Conservation (phyloP, 2,329 filamentous ascomycete genomes). For the Fusarium udum region DNA sequence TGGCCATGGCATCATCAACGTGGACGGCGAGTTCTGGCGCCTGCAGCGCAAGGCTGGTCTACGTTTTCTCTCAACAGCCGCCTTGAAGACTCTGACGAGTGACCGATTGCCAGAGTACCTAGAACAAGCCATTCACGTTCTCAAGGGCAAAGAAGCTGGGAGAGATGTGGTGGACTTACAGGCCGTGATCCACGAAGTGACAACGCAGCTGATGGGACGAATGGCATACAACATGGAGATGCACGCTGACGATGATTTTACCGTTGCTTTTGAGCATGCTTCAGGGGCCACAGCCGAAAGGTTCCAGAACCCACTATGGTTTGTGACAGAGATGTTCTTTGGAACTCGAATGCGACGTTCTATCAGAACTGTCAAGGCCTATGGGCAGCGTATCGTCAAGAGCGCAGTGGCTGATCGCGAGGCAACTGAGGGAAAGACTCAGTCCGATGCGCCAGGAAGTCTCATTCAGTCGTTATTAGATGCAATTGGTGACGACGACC, state of each 20-base stretch:
- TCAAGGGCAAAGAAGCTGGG: slow-evolving; percentile 47
- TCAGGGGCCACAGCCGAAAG: slow-evolving; percentile 68
- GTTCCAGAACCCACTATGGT: slow-evolving; percentile 74
- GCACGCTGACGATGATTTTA: slow-evolving; percentile 68
- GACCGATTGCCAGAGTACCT: slow-evolving; percentile 66
- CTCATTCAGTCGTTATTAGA: slow-evolving; percentile 70
- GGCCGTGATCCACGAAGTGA: slow-evolving; percentile 69
- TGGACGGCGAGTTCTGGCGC: slow-evolving; percentile 71
- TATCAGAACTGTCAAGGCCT: slow-evolving; percentile 60
- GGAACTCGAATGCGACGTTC: slow-evolving; percentile 58
- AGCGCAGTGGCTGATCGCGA: slow-evolving; percentile 57
- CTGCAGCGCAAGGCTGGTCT: slow-evolving; percentile 70
- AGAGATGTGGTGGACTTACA: slow-evolving; percentile 62
- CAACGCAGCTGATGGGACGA: slow-evolving; percentile 71
- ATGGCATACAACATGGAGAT: slow-evolving; percentile 78
- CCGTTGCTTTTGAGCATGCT: slow-evolving; percentile 68
- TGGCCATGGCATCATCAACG: slow-evolving; percentile 73
- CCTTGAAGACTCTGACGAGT: slow-evolving; percentile 66
- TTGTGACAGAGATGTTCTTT: slow-evolving; percentile 64
- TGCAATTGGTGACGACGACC: slow-evolving; percentile 61
- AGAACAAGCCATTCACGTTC: slow-evolving; percentile 50
- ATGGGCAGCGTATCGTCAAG: slow-evolving; percentile 66
- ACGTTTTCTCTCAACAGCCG: slow-evolving; percentile 66
- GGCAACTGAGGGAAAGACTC: slow-evolving; percentile 1
- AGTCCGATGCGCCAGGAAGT: slow-evolving; percentile 57